Evolutionary conservation across 2,329 filamentous ascomycete species (phyloP).

Genomic region (Penicillium paneum): DNA sequence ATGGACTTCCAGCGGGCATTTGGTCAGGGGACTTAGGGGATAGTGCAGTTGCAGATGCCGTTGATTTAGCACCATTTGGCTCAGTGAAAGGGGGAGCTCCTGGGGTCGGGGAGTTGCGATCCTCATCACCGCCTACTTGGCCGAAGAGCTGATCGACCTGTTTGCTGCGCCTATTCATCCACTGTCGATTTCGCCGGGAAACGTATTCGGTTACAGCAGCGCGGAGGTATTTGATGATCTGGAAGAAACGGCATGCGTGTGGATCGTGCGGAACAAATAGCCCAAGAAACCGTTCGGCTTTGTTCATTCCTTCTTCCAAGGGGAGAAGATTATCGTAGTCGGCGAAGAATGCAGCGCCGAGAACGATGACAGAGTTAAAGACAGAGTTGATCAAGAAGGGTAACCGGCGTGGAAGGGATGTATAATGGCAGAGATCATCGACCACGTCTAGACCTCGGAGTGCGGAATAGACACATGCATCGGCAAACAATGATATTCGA

Average conservation of each 20-base stretch:
- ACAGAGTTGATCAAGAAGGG: constrained; percentile 49
- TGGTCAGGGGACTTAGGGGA: constrained; percentile 28
- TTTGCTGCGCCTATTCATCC: constrained; percentile 39
- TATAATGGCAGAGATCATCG: constrained; percentile 33
- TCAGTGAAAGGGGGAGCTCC: constrained; percentile 3
- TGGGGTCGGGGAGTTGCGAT: constrained; percentile 9
- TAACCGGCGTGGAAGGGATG: constrained; percentile 41
- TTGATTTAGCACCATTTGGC: constrained; percentile 1
- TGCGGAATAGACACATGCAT: constrained; percentile 47
- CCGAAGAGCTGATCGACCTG: constrained; percentile 45
- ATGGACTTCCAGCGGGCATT: constrained; percentile 7
- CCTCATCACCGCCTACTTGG: constrained; percentile 27
- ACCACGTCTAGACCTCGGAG: constrained; percentile 42
- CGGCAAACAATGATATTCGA: constrained; percentile 34
- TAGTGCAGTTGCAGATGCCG: constrained; percentile 12
- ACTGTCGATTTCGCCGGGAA: constrained; percentile 36
- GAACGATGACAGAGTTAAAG: constrained; percentile 46
- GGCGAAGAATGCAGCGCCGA: constrained; percentile 47
- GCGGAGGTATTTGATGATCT: constrained; percentile 43
- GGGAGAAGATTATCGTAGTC: constrained; percentile 44
- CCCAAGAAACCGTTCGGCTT: constrained; percentile 34
- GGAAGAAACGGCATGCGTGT: constrained; percentile 36
- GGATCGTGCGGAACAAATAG: constrained; percentile 38
- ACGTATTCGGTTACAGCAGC: constrained; percentile 38
- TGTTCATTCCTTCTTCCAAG: constrained; percentile 33